Percentiles rank a stretch among this genome's conserved stretches.
Evolutionary conservation across 2,329 filamentous ascomycete species (phyloP).

Genomic region (Aureobasidium lini): DNA sequence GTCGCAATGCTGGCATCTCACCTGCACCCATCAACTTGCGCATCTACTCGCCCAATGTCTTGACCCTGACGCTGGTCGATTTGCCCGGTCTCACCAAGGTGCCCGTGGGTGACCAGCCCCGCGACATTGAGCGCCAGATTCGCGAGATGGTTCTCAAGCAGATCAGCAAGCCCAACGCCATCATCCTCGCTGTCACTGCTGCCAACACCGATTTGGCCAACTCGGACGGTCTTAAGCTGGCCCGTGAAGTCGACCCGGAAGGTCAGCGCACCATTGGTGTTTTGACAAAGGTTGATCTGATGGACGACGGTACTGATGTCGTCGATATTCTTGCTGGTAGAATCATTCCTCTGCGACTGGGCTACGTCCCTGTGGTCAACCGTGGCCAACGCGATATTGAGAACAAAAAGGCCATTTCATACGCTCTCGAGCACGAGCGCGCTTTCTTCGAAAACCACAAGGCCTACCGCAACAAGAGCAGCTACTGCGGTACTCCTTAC

Average conservation of each 20-base stretch:
- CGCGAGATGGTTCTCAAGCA: conserved; percentile 98
- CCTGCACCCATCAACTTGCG: conserved; percentile 94
- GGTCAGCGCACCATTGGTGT: conserved; percentile 98
- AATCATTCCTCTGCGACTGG: conserved; percentile 88
- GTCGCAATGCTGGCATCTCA: conserved; percentile 92
- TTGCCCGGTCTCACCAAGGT: conserved; percentile 94
- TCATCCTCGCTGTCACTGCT: conserved; percentile 91
- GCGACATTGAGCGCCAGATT: conserved; percentile 95
- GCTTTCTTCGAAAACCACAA: conserved; percentile 98
- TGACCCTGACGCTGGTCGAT: conserved; percentile 94
- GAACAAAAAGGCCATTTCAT: conserved; percentile 90
- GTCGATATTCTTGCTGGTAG: conserved; percentile 96
- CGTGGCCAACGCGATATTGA: conserved; percentile 96
- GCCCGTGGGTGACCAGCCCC: conserved; percentile 89
- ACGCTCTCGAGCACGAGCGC: conserved; percentile 87
- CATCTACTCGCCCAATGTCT: conserved; percentile 96
- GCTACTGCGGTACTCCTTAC: conserved; percentile 97
- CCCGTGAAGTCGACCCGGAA: conserved; percentile 92
- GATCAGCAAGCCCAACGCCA: conserved; percentile 96
- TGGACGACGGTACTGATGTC: conserved; percentile 97
- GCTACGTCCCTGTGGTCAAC: conserved; percentile 97
- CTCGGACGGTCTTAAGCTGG: conserved; percentile 93
- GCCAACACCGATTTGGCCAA: conserved; percentile 98
- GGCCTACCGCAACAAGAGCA: conserved; percentile 96
- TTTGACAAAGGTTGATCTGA: conserved; percentile 95